A percentile compares a stretch with the other conserved stretches of the same genome.
Evolutionary conservation across 805 yeast species (phyloP).

Genomic region (Myxozyma melibiosi): DNA sequence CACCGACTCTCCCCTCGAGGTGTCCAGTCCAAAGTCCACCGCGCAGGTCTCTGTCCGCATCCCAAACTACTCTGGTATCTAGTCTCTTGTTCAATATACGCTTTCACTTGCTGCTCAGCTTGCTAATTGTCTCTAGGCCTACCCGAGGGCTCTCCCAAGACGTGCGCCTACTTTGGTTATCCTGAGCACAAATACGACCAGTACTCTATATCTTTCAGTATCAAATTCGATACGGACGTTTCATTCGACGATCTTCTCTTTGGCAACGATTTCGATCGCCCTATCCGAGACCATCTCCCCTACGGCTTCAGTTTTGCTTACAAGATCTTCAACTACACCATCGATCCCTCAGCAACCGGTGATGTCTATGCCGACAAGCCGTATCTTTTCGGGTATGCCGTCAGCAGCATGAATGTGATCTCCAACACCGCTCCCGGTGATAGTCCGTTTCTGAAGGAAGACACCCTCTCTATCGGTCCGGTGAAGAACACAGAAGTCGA

Average conservation of each 20-base stretch:
- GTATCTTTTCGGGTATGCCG: constrained; percentile 61
- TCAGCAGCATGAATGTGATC: constrained; percentile 55
- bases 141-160: constrained; percentile 23
- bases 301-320: constrained; percentile 57
- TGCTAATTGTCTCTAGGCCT: constrained; percentile 8
- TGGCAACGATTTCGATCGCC: constrained; percentile 69
- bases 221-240: constrained; percentile 45
- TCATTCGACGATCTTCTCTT: constrained; percentile 52
- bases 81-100: not conserved
- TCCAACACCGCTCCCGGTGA: not conserved
- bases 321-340: constrained; percentile 56
- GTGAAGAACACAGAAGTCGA: not conserved
- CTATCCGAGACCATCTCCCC: constrained; percentile 62
- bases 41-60: constrained; percentile 18
- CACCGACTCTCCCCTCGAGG: constrained; percentile 15
- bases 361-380: constrained; percentile 65
- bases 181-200: constrained; percentile 37
- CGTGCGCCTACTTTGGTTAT: constrained; percentile 38
- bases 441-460: constrained; percentile 20
- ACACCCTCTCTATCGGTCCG: not conserved
- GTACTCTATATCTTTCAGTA: constrained; percentile 46
- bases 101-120: not conserved
- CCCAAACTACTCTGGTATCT: constrained; percentile 20
- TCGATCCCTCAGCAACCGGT: constrained; percentile 67
- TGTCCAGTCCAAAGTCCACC: constrained; percentile 3